Percentiles rank a stretch among this genome's conserved stretches.
Evolutionary conservation across 176 grass and related monocot genomes (phyloP).

Genomic region (Musa acuminata): DNA sequence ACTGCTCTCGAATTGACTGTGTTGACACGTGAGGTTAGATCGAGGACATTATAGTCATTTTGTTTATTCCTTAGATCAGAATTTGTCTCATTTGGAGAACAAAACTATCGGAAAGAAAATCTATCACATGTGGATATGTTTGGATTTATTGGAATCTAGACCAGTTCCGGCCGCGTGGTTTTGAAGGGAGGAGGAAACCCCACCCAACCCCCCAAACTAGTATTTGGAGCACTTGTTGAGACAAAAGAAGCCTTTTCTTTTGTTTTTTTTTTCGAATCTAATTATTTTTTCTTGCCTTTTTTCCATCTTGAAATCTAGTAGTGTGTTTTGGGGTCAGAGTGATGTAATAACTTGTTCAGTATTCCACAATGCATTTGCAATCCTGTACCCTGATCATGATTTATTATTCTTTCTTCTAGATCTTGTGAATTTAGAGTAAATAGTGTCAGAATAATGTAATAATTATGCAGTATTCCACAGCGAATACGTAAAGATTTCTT

Average conservation of each 20-base stretch:
- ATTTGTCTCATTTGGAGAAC: neutral
- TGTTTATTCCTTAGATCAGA: neutral
- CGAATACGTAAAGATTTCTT: no score
- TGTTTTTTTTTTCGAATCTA: neutral
- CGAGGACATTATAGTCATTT: neutral
- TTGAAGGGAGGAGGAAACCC: no score
- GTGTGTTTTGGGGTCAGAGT: neutral
- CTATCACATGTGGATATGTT: neutral
- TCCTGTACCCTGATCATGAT: neutral
- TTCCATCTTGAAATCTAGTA: neutral
- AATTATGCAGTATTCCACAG: no score
- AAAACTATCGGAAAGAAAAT: neutral
- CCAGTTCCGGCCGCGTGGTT: no score
- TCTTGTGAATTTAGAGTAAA: no score
- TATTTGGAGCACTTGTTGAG: no score
- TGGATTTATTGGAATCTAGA: constrained; percentile 2
- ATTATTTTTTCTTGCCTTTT: no score
- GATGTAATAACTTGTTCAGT: neutral
- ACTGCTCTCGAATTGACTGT: neutral
- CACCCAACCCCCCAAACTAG: neutral
- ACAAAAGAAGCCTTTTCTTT: neutral
- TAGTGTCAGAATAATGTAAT: no score
- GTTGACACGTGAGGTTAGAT: neutral
- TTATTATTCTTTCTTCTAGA: no score
- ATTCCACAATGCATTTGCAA: neutral